These are phyloP conservation scores for Cyathus olla DNA, from an alignment of 1,284 basidiomycete genomes.

Conservation along the genomic window DNA sequence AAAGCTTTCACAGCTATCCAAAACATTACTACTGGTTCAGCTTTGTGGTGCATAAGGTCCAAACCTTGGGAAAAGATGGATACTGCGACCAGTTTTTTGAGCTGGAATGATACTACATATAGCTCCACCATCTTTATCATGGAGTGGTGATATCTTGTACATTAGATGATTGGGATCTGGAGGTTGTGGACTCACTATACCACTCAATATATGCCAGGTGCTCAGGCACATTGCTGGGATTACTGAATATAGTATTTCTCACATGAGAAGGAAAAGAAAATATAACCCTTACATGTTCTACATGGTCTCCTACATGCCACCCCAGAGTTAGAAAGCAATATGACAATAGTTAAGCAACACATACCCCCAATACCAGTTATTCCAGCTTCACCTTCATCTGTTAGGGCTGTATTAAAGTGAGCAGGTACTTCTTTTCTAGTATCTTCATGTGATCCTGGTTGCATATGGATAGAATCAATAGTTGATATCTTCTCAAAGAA, in stretches of 20 bases:
- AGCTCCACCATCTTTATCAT: slow-evolving; percentile 12
- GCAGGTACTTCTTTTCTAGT: slow-evolving; percentile 9
- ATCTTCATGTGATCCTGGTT: slow-evolving; percentile 15
- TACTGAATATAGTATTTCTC: slow-evolving; percentile 16
- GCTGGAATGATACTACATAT: slow-evolving; percentile 34
- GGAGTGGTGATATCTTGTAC: slow-evolving; percentile 25
- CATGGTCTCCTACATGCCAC: slow-evolving; percentile 21
- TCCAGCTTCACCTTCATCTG: slow-evolving; percentile 18
- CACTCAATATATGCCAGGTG: slow-evolving; percentile 26
- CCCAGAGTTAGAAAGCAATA: not conserved
- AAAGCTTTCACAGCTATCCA: slow-evolving; percentile 39
- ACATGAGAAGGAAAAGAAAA: slow-evolving; percentile 30
- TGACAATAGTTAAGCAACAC: not conserved
- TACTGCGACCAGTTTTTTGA: slow-evolving; percentile 25
- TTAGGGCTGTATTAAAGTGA: slow-evolving; percentile 29
- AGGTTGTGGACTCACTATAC: slow-evolving; percentile 19
- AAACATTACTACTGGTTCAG: slow-evolving; percentile 45
- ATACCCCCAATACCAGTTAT: slow-evolving; percentile 15
- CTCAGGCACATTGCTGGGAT: slow-evolving; percentile 1
- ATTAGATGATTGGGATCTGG: slow-evolving; percentile 23
- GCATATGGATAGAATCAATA: slow-evolving; percentile 30
- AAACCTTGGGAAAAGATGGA: slow-evolving; percentile 42
- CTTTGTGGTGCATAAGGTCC: slow-evolving; percentile 26
- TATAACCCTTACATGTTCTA: slow-evolving; percentile 32
- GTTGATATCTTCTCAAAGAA: slow-evolving; percentile 8